Evolutionary conservation across 2,329 filamentous ascomycete genomes (phyloP), one percentile per base, ranked within the genome.

Genomic region (Curvularia spicifera): DNA sequence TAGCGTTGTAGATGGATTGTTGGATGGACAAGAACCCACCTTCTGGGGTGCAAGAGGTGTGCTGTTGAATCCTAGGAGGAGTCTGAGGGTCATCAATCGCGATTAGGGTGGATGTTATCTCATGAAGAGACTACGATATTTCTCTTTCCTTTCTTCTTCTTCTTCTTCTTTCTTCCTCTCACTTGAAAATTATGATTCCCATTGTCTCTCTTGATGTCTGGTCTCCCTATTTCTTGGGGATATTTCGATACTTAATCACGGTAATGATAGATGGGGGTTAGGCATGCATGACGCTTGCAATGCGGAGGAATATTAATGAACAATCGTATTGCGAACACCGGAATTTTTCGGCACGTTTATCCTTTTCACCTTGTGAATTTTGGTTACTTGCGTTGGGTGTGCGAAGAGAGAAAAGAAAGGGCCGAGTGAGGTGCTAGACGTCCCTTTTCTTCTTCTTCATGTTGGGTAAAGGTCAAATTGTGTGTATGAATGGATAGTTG

Each of bases 21-120:
- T 89, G 15, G 81, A 79, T 3, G 86, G 85, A 0, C 82, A 87
- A 59, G 87, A 91, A 72, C 89, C 89, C 59, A 89, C 84, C 57
- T 92, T 91, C 76, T 87, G 90, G 73, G 89, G 80, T 1, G 72
- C 76, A n/a, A 74, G 62, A 53, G 77, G 83, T 49, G 87, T 90
- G 28, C 77, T 91, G 68, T 75, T 91, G 75, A 88, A 88, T 60
- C 89, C 89, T 22, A 81, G 88, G 68, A 79, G 89, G 69, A 90
- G 87, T 67, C 77, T 91, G 78, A 80, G 87, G 69, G 88, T 91
- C 35, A 87, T 91, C 22, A 91, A 91, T 72, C 68, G 79, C 66
- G 81, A 83, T 68, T 84, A 69, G 50, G 24, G 35, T n/a, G 5
- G 13, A 6, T 29, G 29, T 3, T 18, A 8, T 13, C 8, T 5